These are phyloP conservation scores for Rhizophagus sp. DNA, from an alignment of 192 early-diverging fungal species.

Conservation along the genomic window DNA sequence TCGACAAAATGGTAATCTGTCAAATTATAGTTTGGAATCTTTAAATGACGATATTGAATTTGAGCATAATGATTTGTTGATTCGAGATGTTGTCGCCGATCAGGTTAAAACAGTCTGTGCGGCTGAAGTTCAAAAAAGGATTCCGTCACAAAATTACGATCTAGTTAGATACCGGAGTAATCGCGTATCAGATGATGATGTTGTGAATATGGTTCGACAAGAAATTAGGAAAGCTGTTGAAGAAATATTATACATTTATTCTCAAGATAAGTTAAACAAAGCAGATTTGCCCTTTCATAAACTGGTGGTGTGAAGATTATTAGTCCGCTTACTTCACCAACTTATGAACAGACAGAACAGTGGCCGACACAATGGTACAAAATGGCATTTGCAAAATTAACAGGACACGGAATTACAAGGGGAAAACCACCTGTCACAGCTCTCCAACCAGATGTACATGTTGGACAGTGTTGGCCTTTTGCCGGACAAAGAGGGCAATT, in stretches of 20 bases:
- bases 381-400: neutral
- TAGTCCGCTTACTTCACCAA: constrained; percentile 58
- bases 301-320: constrained; percentile 67
- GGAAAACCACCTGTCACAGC: constrained; percentile 32
- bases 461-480: constrained; percentile 81
- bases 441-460: constrained; percentile 47
- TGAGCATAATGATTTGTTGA: constrained; percentile 10
- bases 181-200: neutral
- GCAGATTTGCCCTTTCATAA: constrained; percentile 68
- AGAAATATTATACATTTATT: constrained; percentile 58
- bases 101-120: constrained; percentile 14
- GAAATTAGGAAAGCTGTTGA: constrained; percentile 47
- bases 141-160: constrained; percentile 10
- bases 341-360: neutral
- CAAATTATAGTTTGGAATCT: neutral
- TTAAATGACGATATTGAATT: neutral
- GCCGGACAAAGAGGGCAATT: constrained; percentile 60
- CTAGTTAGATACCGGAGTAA: neutral
- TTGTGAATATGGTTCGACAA: constrained; percentile 2
- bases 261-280: constrained; percentile 54
- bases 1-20: neutral
- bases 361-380: constrained; percentile 8
- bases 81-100: constrained; percentile 6
- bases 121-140: constrained; percentile 14
- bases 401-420: neutral